These are phyloP conservation scores for Aspergillus hiratsukae DNA, from an alignment of 2,329 filamentous ascomycete genomes.

Conservation along the genomic window DNA sequence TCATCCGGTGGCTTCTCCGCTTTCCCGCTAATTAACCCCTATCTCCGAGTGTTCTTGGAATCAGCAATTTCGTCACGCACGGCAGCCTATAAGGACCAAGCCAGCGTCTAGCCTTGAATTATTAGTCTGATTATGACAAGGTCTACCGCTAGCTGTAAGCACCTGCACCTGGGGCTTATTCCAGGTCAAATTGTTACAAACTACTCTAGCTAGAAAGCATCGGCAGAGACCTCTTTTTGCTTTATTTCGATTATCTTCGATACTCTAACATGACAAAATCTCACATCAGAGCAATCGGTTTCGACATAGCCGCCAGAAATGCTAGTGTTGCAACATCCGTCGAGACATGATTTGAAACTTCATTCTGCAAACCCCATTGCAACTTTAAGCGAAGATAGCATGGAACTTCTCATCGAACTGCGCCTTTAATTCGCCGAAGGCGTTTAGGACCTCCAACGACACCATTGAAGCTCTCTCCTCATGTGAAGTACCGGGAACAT, in stretches of 20 bases:
- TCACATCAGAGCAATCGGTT: not conserved
- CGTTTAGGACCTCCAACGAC: slow-evolving; percentile 20
- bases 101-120: not conserved
- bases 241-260: not conserved
- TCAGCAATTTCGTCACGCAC: too few species aligned
- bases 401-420: slow-evolving; percentile 35
- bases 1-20: slow-evolving; percentile 7
- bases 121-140: not conserved
- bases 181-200: not conserved
- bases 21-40: slow-evolving; percentile 17
- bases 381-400: slow-evolving; percentile 27
- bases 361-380: not conserved
- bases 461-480: slow-evolving; percentile 1
- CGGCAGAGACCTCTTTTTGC: not conserved
- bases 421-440: slow-evolving; percentile 25
- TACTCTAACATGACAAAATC: not conserved
- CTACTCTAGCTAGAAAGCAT: not conserved
- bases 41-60: slow-evolving; percentile 7
- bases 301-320: not conserved
- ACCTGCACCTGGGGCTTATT: too few species aligned
- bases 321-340: not conserved
- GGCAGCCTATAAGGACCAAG: not conserved
- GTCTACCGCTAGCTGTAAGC: not conserved
- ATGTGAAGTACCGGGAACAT: slow-evolving; percentile 5
- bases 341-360: not conserved